phyloP scores from a whole-genome alignment of 495 filamentous ascomycete species.

The Viridothelium virens region DNA sequence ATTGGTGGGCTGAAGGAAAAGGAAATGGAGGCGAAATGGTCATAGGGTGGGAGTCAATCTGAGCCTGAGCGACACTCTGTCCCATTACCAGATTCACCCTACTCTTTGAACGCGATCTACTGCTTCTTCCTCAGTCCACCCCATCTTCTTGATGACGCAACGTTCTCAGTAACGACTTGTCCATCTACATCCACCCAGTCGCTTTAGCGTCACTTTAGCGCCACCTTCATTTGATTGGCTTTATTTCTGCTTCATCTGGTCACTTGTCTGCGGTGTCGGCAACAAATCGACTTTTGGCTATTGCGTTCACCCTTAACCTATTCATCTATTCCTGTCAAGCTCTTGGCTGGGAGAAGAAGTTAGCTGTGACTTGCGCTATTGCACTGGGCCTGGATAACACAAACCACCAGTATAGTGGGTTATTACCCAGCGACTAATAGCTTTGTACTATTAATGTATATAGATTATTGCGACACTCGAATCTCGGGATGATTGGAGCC shows the following conservation, averaged over 20 bases:
- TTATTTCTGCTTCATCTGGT: slow-evolving; percentile 9
- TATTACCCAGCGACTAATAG: slow-evolving; percentile 9
- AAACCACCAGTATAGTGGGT: not conserved
- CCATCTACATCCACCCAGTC: slow-evolving; percentile 2
- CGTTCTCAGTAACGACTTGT: slow-evolving; percentile 9
- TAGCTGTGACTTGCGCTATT: slow-evolving; percentile 1
- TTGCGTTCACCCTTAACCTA: not conserved
- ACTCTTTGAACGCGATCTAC: not conserved
- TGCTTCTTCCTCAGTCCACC: not conserved
- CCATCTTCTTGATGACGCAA: slow-evolving; percentile 5
- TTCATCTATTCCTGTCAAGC: not conserved
- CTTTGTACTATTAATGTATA: slow-evolving; percentile 13
- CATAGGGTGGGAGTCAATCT: not conserved
- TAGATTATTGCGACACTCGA: slow-evolving; percentile 3
- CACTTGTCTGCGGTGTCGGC: slow-evolving; percentile 3
- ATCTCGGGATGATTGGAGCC: slow-evolving; percentile 1
- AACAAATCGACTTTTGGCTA: slow-evolving; percentile 1
- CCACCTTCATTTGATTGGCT: slow-evolving; percentile 6
- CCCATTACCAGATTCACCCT: not conserved
- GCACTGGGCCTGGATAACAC: slow-evolving; percentile 8
- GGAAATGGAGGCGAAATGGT: slow-evolving; percentile 32
- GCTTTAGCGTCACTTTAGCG: slow-evolving; percentile 3
- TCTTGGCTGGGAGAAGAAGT: not conserved
- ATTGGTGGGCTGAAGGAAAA: slow-evolving; percentile 95
- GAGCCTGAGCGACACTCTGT: not conserved